These are phyloP conservation scores for Hordeum marinum DNA, from an alignment of 176 grass and related monocot genomes.

Conservation along the genomic window DNA sequence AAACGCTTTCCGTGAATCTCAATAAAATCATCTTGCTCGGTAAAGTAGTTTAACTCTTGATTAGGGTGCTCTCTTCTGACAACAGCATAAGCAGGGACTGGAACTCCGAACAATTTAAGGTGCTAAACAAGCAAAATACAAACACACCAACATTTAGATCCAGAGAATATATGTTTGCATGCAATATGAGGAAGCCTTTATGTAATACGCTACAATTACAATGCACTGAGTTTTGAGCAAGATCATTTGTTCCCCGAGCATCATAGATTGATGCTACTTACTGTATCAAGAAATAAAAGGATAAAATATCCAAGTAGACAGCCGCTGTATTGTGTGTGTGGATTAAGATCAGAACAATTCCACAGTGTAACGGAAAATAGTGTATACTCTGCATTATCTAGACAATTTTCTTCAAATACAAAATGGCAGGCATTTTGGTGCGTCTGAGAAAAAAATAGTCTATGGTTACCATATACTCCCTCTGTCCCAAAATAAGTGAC, in stretches of 20 bases:
- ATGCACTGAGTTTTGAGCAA: not conserved
- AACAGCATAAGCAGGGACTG: conserved; percentile 85
- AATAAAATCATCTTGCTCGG: conserved; percentile 93
- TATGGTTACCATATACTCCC: too few species aligned
- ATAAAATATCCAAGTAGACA: not conserved
- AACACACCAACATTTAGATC: conserved; percentile 17
- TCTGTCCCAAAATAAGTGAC: too few species aligned
- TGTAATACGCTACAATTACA: not conserved
- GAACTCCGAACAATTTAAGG: conserved; percentile 72
- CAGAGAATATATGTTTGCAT: conserved; percentile 5
- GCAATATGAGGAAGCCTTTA: not conserved
- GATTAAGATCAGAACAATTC: too few species aligned
- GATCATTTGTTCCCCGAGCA: not conserved
- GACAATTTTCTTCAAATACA: too few species aligned
- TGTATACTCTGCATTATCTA: not conserved
- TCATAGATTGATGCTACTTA: not conserved
- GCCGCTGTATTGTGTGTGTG: too few species aligned
- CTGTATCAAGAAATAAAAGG: not conserved
- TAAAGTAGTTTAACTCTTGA: conserved; percentile 86
- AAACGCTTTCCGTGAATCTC: conserved; percentile 83
- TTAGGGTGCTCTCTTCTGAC: conserved; percentile 76
- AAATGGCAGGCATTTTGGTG: too few species aligned
- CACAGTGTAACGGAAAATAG: too few species aligned
- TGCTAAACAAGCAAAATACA: conserved; percentile 45
- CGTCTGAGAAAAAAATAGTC: too few species aligned